Evolutionary conservation across 257 asterid species (phyloP).

Genomic region (Solanum clarkiae): DNA sequence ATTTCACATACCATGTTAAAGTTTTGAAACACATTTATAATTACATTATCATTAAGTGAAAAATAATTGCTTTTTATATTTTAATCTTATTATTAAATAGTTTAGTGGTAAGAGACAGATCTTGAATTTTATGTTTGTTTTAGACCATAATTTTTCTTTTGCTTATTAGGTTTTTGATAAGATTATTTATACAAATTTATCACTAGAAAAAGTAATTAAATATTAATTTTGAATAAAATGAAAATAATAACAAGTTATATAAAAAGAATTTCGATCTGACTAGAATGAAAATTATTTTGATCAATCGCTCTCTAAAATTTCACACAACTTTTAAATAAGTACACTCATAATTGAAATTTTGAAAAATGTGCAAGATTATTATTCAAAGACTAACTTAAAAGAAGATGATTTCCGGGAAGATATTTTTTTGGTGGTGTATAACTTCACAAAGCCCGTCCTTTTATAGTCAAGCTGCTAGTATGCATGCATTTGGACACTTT

Average conservation of each 20-base stretch:
- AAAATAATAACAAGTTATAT: too few relatives aligned
- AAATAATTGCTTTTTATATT: background rate
- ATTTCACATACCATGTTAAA: background rate
- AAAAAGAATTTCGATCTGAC: too few relatives aligned
- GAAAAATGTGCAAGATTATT: too few relatives aligned
- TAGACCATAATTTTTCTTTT: background rate
- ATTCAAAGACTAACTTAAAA: background rate
- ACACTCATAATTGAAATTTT: background rate
- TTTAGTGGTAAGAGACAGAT: background rate
- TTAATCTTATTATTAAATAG: background rate
- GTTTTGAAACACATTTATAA: background rate
- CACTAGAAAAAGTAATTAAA: background rate
- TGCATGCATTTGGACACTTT: too few relatives aligned
- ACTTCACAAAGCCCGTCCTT: too few relatives aligned
- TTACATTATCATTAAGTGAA: background rate
- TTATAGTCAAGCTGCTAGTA: too few relatives aligned
- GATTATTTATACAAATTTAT: background rate
- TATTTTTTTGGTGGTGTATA: too few relatives aligned
- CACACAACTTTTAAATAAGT: background rate
- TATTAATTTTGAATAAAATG: too few relatives aligned
- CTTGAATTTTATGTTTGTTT: background rate
- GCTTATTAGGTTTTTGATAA: background rate
- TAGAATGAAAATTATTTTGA: too few relatives aligned
- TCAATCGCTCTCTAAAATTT: too few relatives aligned
- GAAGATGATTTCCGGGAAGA: too few relatives aligned